Conservation (phyloP, 2,329 filamentous ascomycete genomes). For the Aspergillus awamori region DNA sequence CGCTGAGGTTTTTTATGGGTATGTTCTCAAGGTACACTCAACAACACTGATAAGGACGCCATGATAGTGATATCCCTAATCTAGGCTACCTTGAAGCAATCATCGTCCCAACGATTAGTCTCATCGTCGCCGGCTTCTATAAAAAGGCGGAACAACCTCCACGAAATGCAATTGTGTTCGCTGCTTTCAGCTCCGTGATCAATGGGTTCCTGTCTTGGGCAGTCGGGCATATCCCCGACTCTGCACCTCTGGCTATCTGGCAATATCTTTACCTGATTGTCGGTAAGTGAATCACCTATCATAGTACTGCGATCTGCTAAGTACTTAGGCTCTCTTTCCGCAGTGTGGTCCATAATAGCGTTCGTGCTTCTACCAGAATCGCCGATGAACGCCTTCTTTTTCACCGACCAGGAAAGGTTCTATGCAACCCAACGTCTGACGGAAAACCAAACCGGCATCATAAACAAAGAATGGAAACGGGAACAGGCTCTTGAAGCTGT, state of each 20-base stretch:
- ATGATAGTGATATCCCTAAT: no score
- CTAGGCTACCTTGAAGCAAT: constrained; percentile 37
- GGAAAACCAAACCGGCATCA: constrained; percentile 44
- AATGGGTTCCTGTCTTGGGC: constrained; percentile 51
- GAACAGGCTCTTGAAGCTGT: constrained; percentile 35
- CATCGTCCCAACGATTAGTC: constrained; percentile 37
- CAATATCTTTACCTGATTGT: constrained; percentile 60
- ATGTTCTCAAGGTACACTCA: background rate
- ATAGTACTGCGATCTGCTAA: background rate
- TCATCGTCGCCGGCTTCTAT: constrained; percentile 44
- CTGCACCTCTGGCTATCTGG: constrained; percentile 52
- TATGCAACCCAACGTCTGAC: constrained; percentile 47
- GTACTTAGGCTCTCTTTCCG: constrained; percentile 42
- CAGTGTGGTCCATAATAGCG: constrained; percentile 54
- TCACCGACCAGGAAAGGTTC: constrained; percentile 56
- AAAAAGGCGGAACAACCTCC: constrained; percentile 42
- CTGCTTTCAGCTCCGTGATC: constrained; percentile 36
- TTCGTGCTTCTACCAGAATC: constrained; percentile 49
- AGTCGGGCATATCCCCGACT: constrained; percentile 55
- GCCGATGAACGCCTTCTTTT: constrained; percentile 56
- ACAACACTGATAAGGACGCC: no score
- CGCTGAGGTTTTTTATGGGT: constrained; percentile 41
- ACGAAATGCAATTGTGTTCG: constrained; percentile 42
- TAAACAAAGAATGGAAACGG: constrained; percentile 33
- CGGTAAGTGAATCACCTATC: constrained; percentile 19